Conservation (phyloP, 177 flowering plant species). For the Vitis hybrid region DNA sequence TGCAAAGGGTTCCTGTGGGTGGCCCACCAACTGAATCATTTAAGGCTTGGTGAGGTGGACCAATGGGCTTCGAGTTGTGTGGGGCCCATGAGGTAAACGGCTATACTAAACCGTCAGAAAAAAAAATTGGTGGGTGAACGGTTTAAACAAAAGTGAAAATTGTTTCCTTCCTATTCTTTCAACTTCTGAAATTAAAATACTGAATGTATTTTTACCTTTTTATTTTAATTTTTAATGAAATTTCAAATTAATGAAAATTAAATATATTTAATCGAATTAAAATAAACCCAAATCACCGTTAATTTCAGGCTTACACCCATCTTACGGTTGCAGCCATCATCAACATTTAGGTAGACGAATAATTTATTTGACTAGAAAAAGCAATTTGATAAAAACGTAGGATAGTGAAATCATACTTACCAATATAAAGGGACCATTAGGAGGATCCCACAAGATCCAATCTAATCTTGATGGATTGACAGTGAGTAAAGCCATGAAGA, state of each 20-base stretch:
- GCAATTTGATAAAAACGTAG: no score
- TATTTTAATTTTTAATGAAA: not conserved
- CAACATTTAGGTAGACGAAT: no score
- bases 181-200: not conserved
- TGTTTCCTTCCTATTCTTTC: not conserved
- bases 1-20: not conserved
- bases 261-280: not conserved
- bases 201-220: not conserved
- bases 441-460: no score
- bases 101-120: not conserved
- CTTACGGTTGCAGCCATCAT: no score
- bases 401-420: no score
- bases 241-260: not conserved
- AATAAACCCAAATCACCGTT: no score
- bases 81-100: not conserved
- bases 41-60: not conserved
- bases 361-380: no score
- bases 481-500: no score
- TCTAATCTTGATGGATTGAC: no score
- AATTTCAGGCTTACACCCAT: no score
- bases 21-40: not conserved
- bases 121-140: not conserved
- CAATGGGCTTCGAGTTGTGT: not conserved
- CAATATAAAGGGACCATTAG: no score
- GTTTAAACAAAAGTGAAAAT: no score